These are phyloP conservation scores for Candida palmyrensis DNA, from an alignment of 805 yeast species.

Conservation along the genomic window DNA sequence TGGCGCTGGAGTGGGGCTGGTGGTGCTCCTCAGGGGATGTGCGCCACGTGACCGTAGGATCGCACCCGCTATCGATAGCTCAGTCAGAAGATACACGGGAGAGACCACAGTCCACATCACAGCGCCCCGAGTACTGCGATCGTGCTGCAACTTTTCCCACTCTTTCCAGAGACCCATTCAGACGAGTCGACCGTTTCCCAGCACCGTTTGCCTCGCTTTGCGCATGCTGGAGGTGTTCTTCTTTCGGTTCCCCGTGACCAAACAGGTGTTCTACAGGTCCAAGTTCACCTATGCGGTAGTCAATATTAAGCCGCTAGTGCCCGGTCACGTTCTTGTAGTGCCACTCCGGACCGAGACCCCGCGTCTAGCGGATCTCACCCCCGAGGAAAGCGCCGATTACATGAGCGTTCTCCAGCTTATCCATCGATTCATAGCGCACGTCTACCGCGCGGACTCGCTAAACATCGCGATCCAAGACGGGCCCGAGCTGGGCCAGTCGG, in stretches of 20 bases:
- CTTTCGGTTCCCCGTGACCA: constrained; percentile 49
- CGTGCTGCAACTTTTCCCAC: no score
- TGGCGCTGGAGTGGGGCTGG: no score
- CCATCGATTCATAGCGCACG: constrained; percentile 57
- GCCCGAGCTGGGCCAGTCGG: constrained; percentile 91
- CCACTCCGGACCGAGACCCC: constrained; percentile 64
- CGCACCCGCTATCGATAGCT: no score
- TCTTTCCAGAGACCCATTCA: no score
- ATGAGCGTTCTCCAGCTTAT: constrained; percentile 70
- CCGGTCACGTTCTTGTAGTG: constrained; percentile 89
- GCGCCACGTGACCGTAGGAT: no score
- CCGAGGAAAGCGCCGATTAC: constrained; percentile 72
- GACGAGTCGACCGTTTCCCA: no score
- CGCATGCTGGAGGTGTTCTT: constrained; percentile 33
- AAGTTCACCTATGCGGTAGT: constrained; percentile 78
- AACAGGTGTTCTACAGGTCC: constrained; percentile 57
- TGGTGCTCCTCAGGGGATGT: no score
- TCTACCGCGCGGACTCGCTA: constrained; percentile 74
- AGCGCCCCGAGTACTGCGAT: no score
- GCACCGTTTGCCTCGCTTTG: neutral
- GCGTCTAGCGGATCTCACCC: constrained; percentile 62
- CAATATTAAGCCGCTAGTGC: constrained; percentile 84
- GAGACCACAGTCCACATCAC: no score
- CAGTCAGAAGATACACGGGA: no score
- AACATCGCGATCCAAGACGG: constrained; percentile 97